These are phyloP conservation scores for Aspergillus ustus DNA, from an alignment of 2,329 filamentous ascomycete species.

Conservation along the genomic window DNA sequence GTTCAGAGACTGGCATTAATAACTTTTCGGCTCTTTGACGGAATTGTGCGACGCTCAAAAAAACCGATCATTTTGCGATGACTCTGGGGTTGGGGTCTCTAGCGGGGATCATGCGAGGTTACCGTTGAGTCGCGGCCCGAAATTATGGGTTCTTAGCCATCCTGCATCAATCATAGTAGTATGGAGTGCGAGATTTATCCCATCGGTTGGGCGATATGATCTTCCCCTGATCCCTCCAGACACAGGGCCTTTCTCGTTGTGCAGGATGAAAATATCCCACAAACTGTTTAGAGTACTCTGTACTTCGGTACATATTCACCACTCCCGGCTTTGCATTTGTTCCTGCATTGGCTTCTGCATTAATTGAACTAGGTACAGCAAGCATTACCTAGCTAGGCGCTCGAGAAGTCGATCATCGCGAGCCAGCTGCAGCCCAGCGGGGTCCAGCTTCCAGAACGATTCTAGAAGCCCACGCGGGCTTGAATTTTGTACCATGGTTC, in stretches of 20 bases:
- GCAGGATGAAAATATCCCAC: not conserved
- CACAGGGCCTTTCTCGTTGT: not conserved
- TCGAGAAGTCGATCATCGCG: constrained; percentile 7
- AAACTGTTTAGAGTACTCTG: not conserved
- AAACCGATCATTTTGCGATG: not conserved
- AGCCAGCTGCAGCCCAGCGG: constrained; percentile 11
- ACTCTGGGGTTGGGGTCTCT: constrained; percentile 4
- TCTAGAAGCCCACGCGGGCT: constrained; percentile 18
- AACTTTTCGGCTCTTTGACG: constrained; percentile 7
- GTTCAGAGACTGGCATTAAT: too few relatives aligned
- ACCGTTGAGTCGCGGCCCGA: constrained; percentile 2
- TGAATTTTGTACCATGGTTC: constrained; percentile 17
- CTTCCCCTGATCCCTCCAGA: not conserved
- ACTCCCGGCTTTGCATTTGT: constrained; percentile 1
- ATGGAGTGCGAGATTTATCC: not conserved
- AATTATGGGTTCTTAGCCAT: not conserved
- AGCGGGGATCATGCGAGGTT: constrained; percentile 5
- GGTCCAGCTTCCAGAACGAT: constrained; percentile 19
- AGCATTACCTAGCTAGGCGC: constrained; percentile 2
- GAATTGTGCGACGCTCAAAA: not conserved
- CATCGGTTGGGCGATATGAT: not conserved
- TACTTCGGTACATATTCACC: not conserved
- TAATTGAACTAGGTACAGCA: constrained; percentile 9
- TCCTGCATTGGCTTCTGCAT: constrained; percentile 16
- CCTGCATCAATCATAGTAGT: not conserved